Evolutionary conservation across 257 asterid genomes (phyloP).

Genomic region (Mentha longifolia): DNA sequence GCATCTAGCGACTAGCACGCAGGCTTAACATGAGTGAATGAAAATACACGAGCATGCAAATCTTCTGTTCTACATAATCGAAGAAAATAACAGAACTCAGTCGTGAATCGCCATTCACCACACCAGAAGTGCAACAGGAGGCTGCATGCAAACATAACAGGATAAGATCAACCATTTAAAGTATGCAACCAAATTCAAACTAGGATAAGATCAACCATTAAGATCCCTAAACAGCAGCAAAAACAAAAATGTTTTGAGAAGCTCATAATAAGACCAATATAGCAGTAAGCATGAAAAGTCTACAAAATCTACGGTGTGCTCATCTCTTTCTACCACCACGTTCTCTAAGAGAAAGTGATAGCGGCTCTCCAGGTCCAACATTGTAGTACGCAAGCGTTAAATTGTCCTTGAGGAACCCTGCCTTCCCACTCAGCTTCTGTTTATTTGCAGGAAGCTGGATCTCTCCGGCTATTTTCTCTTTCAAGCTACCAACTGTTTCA

Average conservation of each 20-base stretch:
- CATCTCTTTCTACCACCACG: slow-evolving; percentile 99
- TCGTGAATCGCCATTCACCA: background rate
- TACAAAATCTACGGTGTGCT: slow-evolving; percentile 37
- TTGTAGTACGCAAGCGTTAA: slow-evolving; percentile 93
- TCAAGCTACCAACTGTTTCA: slow-evolving; percentile 82
- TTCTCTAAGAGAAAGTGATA: slow-evolving; percentile 86
- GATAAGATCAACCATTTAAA: slow-evolving; percentile 36
- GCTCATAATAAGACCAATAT: slow-evolving; percentile 33
- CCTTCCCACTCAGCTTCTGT: slow-evolving; percentile 96
- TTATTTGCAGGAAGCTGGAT: slow-evolving; percentile 92
- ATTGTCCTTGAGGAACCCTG: slow-evolving; percentile 97
- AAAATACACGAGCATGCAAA: background rate
- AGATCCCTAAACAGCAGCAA: slow-evolving; percentile 34
- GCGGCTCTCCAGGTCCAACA: slow-evolving; percentile 69
- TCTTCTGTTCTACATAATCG: background rate
- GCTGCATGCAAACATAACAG: slow-evolving; percentile 37
- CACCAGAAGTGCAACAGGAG: slow-evolving; percentile 18
- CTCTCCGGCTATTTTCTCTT: slow-evolving; percentile 95
- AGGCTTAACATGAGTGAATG: background rate
- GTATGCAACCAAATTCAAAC: slow-evolving; percentile 28
- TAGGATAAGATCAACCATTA: slow-evolving; percentile 38
- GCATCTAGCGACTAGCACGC: background rate
- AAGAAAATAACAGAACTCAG: slow-evolving; percentile 16
- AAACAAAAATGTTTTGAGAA: slow-evolving; percentile 24
- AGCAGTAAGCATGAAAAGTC: slow-evolving; percentile 43